Percentiles rank a stretch among this genome's conserved stretches.
phyloP scores from a whole-genome alignment of 2,329 filamentous ascomycete genomes.

The Diaporthe capsici region DNA sequence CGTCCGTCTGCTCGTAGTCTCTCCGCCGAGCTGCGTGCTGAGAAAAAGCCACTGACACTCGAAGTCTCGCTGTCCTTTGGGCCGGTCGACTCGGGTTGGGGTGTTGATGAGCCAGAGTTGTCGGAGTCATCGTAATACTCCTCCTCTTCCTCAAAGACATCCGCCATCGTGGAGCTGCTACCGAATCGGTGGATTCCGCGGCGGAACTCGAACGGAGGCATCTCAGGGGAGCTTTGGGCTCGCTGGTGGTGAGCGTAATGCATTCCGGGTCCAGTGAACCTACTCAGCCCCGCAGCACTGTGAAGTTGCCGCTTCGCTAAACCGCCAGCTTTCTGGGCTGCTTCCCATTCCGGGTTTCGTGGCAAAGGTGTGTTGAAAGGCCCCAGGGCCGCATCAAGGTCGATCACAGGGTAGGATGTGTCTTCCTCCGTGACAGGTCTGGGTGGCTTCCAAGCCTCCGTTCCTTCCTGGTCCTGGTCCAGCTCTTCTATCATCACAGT shows the following conservation, averaged over 20 bases:
- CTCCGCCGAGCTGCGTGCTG: conserved; percentile 37
- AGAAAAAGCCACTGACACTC: conserved; percentile 36
- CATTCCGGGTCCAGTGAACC: conserved; percentile 77
- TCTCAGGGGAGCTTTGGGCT: conserved; percentile 84
- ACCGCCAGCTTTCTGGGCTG: conserved; percentile 71
- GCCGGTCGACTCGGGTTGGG: conserved; percentile 53
- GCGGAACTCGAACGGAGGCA: conserved; percentile 79
- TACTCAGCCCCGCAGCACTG: conserved; percentile 80
- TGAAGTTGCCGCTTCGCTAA: conserved; percentile 79
- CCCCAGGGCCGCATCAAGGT: conserved; percentile 92
- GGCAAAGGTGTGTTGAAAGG: conserved; percentile 87
- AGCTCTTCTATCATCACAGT: conserved; percentile 60
- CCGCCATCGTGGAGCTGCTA: conserved; percentile 82
- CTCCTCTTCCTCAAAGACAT: conserved; percentile 90
- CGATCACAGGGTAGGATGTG: conserved; percentile 84
- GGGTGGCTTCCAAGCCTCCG: conserved; percentile 55
- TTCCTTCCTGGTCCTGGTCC: conserved; percentile 45
- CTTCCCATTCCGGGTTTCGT: conserved; percentile 76
- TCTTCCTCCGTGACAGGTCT: conserved; percentile 69
- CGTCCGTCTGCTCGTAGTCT: conserved; percentile 16
- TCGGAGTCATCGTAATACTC: conserved; percentile 70
- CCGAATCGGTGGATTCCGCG: conserved; percentile 73
- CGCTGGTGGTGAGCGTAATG: conserved; percentile 79
- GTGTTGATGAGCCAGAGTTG: conserved; percentile 52
- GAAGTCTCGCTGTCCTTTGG: conserved; percentile 48